A percentile compares a stretch with the other conserved stretches of the same genome.
These are phyloP conservation scores for Hygrophila difformis DNA, from an alignment of 257 asterid species.

Conservation along the genomic window DNA sequence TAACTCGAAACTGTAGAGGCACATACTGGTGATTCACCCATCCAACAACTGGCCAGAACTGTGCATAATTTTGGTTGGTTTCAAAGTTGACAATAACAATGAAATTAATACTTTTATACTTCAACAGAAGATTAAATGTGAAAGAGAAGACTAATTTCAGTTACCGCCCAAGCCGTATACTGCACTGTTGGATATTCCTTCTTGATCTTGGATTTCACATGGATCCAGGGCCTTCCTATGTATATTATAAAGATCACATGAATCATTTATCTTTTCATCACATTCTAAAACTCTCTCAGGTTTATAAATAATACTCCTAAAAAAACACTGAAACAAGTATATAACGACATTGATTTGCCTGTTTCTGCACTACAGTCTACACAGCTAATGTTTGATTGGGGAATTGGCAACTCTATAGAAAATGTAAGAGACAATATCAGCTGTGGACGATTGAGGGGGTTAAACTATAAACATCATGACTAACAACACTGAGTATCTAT, in stretches of 20 bases:
- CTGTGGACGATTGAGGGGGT: no score
- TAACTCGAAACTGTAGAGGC: constrained; percentile 84
- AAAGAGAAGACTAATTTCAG: no score
- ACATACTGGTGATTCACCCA: constrained; percentile 89
- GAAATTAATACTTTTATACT: neutral
- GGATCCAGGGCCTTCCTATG: constrained; percentile 78
- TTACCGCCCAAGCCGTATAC: constrained; percentile 76
- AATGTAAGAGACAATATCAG: no score
- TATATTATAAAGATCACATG: constrained; percentile 4
- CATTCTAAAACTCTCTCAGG: no score
- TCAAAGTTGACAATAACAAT: neutral
- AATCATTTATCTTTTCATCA: neutral
- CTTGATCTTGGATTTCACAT: constrained; percentile 75
- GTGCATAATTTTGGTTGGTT: constrained; percentile 16
- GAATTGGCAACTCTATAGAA: no score
- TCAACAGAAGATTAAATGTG: neutral
- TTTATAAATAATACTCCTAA: no score
- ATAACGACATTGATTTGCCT: no score
- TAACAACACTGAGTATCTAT: no score
- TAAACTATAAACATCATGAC: no score
- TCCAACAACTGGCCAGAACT: constrained; percentile 99
- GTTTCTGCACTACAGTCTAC: no score
- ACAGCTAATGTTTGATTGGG: no score
- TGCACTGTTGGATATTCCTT: constrained; percentile 83
- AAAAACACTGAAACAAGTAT: no score